Base-by-base conservation (phyloP, 106 monocot genomes). In the Dioscorea alata region DNA sequence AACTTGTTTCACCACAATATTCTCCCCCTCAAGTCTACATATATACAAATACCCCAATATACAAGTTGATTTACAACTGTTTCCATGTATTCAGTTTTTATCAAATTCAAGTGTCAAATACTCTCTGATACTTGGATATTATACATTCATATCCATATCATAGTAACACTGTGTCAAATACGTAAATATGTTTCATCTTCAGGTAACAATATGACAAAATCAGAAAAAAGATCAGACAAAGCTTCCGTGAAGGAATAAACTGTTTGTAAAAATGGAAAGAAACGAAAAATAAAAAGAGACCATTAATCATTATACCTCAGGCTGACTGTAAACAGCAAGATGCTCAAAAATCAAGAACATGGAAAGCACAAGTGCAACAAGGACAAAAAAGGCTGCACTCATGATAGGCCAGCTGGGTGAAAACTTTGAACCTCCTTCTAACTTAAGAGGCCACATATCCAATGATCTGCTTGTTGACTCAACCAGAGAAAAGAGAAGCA, bases 271-370 rank as follows among this genome's bases (percentile, higher is more conserved):
- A 23, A 54, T 10, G 42, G 4, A 70, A 69, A 73, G 28, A 8
- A 66, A 54, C 50, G 14, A 8, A 15, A 63, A 71, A 48, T 42
- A 67, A 33, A 9, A 72, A n/a, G 33, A 69, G n/a, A n/a, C n/a
- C n/a, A n/a, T n/a, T n/a, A 49, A 34, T 42, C 2, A 42, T 42
- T 50, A 69, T 76, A 97, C 97, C 97, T 92, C 97, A n/a, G 97
- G 97, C 68, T 86, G 86, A 79, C 86, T 76, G 76, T 97, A 97
- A 49, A 84, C 76, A 69, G 74, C 72, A 74, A 97, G 92, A 59
- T 97, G 97, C 75, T 97, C 86, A 23, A 81, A 78, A 32, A 90
- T 83, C 48, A 97, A 89, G 61, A 81, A 97, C 42, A 89, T 66
- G 2, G 97, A 97, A 20, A 90, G 69, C 59, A 92, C 80, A 65